phyloP scores from a whole-genome alignment of 106 monocot genomes.

The Dendrobium chrysotoxum region DNA sequence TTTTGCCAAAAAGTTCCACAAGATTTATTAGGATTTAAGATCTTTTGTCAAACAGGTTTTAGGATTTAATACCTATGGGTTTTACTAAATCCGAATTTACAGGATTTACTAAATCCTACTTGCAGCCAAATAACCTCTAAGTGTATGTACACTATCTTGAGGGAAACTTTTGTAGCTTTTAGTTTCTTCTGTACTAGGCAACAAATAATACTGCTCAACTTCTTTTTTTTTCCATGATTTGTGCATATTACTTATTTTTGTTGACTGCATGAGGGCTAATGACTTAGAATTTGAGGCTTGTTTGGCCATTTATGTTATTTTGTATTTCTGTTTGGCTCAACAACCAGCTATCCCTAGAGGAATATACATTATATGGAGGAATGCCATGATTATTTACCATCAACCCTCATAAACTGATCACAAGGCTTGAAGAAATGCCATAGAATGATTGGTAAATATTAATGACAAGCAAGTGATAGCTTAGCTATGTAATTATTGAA shows the following conservation, averaged over 20 bases:
- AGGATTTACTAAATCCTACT: too few relatives aligned
- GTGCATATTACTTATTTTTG: background rate
- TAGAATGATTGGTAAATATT: background rate
- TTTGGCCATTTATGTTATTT: background rate
- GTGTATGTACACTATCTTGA: background rate
- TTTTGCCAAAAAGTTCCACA: too few relatives aligned
- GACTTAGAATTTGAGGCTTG: background rate
- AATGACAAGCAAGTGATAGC: background rate
- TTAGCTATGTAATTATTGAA: background rate
- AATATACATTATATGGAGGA: background rate
- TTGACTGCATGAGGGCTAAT: background rate
- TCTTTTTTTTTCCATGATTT: background rate
- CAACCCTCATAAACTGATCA: background rate
- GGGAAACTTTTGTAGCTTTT: background rate
- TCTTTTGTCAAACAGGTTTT: too few relatives aligned
- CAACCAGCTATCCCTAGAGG: background rate
- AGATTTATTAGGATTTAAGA: too few relatives aligned
- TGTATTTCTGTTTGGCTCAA: background rate
- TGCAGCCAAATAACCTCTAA: too few relatives aligned
- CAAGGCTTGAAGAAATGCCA: background rate
- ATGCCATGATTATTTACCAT: background rate
- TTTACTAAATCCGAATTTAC: too few relatives aligned
- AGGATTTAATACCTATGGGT: too few relatives aligned
- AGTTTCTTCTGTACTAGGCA: background rate
- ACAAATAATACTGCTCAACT: background rate